Base-by-base conservation (phyloP, 768 basidiomycete genomes). In the Ramaria sp. region DNA sequence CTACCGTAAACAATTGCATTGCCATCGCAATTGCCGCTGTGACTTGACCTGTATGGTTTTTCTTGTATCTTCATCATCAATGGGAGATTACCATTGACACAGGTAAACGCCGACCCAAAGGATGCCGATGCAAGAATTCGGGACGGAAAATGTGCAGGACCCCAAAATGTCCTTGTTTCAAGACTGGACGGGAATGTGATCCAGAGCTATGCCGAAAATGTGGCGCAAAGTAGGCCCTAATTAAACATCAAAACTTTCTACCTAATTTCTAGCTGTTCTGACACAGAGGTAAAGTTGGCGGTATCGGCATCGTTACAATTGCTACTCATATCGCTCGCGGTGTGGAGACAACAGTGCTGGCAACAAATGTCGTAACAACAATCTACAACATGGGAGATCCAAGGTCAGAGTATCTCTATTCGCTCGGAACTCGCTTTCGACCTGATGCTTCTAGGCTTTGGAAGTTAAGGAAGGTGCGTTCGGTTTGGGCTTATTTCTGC, bases 191-290 rank as follows among this genome's bases (percentile, higher is more conserved):
- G 37, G 87, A 88, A 65, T 89, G 87, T 58, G 84, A 87, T 65
- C 83, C 84, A 2, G 80, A 81, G 37, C 57, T 86, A 9, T 89
- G 87, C 59, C 6, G 62, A 11, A 69, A 69, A 12, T 84, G 84
- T 63, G 68, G 72, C 59, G 71, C 75, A 54, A 74, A 65, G 81
- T 82, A 45, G 61, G 74, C 69, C 9, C 13, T 10, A 10, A 37
- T 37, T 9, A 37, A 10, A 37, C 34, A 37, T 10, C 9, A 37
- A 37, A 9, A 10, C 34, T 7, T 37, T 9, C 3, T 13, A 13
- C 9, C 9, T 37, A 37, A 37, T 37, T n/a, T 13, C 34, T 37
- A 13, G 11, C 33, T 34, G 11, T 34, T 37, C 9, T 37, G 9
- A 37, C 13, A 37, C 9, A 37, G 34, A 37, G 34, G 34, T 37